A percentile compares a stretch with the other conserved stretches of the same genome.
These are phyloP conservation scores for Puccinia coronata DNA, from an alignment of 1,284 basidiomycete genomes.

Conservation along the genomic window DNA sequence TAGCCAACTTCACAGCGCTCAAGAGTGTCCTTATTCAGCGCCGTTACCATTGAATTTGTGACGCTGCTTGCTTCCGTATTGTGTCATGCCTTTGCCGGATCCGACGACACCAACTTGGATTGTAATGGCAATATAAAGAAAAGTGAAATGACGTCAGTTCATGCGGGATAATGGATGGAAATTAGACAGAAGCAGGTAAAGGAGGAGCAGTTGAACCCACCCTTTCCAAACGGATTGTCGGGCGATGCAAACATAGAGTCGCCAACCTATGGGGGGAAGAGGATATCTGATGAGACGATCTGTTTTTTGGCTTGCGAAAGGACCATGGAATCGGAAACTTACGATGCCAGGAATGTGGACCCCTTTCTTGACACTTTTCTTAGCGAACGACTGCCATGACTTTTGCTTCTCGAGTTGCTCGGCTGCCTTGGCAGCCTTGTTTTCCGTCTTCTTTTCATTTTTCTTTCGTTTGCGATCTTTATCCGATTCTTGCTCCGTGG, in stretches of 20 bases:
- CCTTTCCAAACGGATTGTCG: constrained; percentile 84
- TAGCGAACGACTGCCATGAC: constrained; percentile 96
- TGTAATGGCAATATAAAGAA: not conserved
- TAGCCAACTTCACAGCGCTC: no score
- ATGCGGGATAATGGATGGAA: constrained; percentile 3
- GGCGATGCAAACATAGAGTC: constrained; percentile 85
- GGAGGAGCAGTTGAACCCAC: constrained; percentile 60
- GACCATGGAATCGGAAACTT: constrained; percentile 60
- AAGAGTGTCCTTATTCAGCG: constrained; percentile 41
- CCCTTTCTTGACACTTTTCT: constrained; percentile 93
- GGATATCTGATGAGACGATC: not conserved
- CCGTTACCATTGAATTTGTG: constrained; percentile 69
- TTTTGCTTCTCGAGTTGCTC: constrained; percentile 85
- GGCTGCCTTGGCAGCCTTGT: constrained; percentile 79
- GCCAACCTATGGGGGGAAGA: constrained; percentile 39
- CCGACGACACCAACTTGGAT: constrained; percentile 84
- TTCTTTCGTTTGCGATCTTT: constrained; percentile 75
- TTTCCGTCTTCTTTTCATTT: constrained; percentile 92
- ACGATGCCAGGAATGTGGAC: constrained; percentile 76
- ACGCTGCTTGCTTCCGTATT: constrained; percentile 71
- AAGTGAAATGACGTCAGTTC: not conserved
- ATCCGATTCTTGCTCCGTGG: constrained; percentile 51
- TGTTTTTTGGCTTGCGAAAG: not conserved
- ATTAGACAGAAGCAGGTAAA: constrained; percentile 14
- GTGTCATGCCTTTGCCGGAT: constrained; percentile 89